phyloP scores from a whole-genome alignment of 768 basidiomycete species.

The Leccinum aurantiacum region DNA sequence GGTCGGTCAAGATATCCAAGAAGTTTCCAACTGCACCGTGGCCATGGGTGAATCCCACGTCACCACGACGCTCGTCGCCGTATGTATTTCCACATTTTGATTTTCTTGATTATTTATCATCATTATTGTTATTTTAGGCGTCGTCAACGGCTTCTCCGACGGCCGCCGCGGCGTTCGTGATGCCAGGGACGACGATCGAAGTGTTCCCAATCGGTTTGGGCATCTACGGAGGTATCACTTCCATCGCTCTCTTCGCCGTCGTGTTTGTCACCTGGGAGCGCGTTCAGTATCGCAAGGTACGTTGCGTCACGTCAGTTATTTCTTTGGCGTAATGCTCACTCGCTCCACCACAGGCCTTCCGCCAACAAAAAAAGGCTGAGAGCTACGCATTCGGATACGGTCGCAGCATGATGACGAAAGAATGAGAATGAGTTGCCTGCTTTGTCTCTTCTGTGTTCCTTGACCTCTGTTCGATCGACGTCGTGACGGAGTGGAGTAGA shows the following conservation, averaged over 20 bases:
- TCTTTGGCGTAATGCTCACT: background rate
- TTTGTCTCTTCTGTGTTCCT: background rate
- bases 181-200: conserved; percentile 72
- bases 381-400: conserved; percentile 60
- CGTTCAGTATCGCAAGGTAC: conserved; percentile 80
- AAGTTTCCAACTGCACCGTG: conserved; percentile 54
- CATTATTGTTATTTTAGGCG: background rate
- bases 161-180: conserved; percentile 43
- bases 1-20: conserved; percentile 50
- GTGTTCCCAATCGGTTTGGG: conserved; percentile 84
- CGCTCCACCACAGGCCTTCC: conserved; percentile 55
- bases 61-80: conserved; percentile 9
- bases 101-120: background rate
- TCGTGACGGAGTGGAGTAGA: background rate
- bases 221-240: conserved; percentile 82
- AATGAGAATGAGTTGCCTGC: conserved; percentile 13
- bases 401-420: conserved; percentile 40
- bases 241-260: conserved; percentile 78
- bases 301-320: conserved; percentile 15
- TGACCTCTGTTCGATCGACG: background rate
- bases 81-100: background rate
- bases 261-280: conserved; percentile 86
- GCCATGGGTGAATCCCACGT: conserved; percentile 24
- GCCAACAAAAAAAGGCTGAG: conserved; percentile 72
- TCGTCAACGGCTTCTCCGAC: conserved; percentile 33